Conservation (phyloP, 495 filamentous ascomycete species). For the Rhizodiscina lignyota region DNA sequence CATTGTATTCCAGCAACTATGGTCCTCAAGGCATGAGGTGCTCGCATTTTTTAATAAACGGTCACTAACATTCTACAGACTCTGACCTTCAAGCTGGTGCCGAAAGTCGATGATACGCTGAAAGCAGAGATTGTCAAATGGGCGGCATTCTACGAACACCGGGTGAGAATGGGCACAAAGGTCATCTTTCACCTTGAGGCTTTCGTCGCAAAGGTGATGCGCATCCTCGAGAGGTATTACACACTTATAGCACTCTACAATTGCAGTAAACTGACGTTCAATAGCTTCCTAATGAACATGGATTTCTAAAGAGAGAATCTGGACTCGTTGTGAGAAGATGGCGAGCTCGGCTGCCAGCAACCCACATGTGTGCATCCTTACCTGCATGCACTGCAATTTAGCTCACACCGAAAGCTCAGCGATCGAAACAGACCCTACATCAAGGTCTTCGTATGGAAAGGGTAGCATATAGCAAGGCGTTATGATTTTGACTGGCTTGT, state of each 20-base stretch:
- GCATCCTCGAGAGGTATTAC: constrained; percentile 64
- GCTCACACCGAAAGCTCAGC: too few species aligned
- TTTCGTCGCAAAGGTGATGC: constrained; percentile 97
- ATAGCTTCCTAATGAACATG: constrained; percentile 78
- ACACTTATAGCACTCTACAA: neutral
- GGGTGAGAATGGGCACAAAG: constrained; percentile 81
- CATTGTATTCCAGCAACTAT: constrained; percentile 93
- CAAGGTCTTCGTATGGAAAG: too few species aligned
- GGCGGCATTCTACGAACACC: constrained; percentile 93
- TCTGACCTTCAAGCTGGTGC: constrained; percentile 80
- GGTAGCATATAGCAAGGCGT: too few species aligned
- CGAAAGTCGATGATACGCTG: constrained; percentile 67
- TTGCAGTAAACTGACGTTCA: constrained; percentile 5
- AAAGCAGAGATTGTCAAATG: constrained; percentile 89
- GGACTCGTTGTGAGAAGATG: too few species aligned
- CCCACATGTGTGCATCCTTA: too few species aligned
- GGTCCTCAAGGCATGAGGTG: constrained; percentile 73
- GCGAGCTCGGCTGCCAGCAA: too few species aligned
- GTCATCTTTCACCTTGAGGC: constrained; percentile 96
- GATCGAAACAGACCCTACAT: too few species aligned
- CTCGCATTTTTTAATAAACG: neutral
- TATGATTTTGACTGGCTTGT: too few species aligned
- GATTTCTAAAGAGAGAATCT: constrained; percentile 42
- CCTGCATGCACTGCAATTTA: too few species aligned
- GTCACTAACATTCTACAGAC: constrained; percentile 26